Evolutionary conservation across 116 monocot genomes (phyloP), one percentile per base, ranked within the genome.

Genomic region (Dioscorea cayenensis): DNA sequence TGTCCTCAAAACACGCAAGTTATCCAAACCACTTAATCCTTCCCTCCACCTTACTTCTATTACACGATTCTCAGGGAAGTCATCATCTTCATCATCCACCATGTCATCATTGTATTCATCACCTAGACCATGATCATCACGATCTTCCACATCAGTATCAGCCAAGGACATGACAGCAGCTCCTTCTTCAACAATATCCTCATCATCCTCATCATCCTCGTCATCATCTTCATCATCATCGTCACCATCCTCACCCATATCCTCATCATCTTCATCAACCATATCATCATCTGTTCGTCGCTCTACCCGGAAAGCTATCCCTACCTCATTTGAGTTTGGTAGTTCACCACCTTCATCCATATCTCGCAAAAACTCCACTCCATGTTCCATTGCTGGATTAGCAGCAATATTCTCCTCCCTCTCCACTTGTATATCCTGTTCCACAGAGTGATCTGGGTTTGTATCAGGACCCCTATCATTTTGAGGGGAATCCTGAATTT

Each of bases 1-100:
- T 28, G 79, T 77, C 68, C 91, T 80, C 27, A 88, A 71, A 80
- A 88, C 72, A 49, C 86, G 68, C 63, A 88, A 63, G 20, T 81
- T 81, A 81, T 92, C 81, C 55, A 88, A 76, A 29, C 76, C 77
- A 76, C 72, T 68, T 71, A 84, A 85, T 1, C 83, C 79, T 59
- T 81, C 91, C 65, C 85, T 83, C 91, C 88, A 85, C 71, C 88
- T 79, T 72, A 92, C 91, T 79, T 88, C 88, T 64, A 92, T 92
- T 77, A 88, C 83, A 77, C 75, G 83, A 50, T 88, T 85, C n/a
- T 75, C 85, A 66, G 71, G 80, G 35, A 83, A 79, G 43, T 78
- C 81, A 66, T 88, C 83, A 66, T 88, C 83, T 28, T 91, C 85
- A 25, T 85, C 91, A 65, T 88, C 88, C 32, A 83, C 73, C 81